These are phyloP conservation scores for Lophiotrema nucula DNA, from an alignment of 495 filamentous ascomycete genomes.

Conservation along the genomic window DNA sequence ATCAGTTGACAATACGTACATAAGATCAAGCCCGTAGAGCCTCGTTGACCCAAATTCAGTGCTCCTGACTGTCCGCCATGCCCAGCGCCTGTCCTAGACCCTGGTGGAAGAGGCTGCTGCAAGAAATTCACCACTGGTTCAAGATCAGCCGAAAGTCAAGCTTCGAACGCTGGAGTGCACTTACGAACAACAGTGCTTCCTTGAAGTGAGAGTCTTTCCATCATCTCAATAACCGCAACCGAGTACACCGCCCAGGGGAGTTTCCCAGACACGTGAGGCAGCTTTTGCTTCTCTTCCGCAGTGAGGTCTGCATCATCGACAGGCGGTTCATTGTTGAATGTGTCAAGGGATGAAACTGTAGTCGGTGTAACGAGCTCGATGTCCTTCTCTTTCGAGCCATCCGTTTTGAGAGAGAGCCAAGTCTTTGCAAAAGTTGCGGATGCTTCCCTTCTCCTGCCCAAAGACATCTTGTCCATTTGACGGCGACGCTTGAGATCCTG, in stretches of 20 bases:
- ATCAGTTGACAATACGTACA: constrained; percentile 59
- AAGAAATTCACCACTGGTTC: background rate
- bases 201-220: constrained; percentile 5
- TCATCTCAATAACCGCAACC: background rate
- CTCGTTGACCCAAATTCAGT: constrained; percentile 63
- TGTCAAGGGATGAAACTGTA: background rate
- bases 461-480: too few species aligned
- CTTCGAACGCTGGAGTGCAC: background rate
- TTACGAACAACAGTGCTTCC: constrained; percentile 2
- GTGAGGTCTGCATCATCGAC: background rate
- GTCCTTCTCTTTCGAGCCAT: background rate
- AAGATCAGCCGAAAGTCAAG: background rate
- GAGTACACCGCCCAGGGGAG: background rate
- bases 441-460: background rate
- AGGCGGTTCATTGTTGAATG: background rate
- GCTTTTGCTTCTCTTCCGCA: background rate
- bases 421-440: too few species aligned
- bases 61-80: constrained; percentile 56
- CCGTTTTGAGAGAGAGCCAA: background rate
- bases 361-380: too few species aligned
- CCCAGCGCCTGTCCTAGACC: constrained; percentile 4
- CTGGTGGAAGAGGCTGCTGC: constrained; percentile 10
- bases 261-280: background rate
- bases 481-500: too few species aligned
- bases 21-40: constrained; percentile 60